A percentile compares a stretch with the other conserved stretches of the same genome.
Evolutionary conservation across 1,284 basidiomycete species (phyloP).

Genomic region (Singerocomus inundabilis): DNA sequence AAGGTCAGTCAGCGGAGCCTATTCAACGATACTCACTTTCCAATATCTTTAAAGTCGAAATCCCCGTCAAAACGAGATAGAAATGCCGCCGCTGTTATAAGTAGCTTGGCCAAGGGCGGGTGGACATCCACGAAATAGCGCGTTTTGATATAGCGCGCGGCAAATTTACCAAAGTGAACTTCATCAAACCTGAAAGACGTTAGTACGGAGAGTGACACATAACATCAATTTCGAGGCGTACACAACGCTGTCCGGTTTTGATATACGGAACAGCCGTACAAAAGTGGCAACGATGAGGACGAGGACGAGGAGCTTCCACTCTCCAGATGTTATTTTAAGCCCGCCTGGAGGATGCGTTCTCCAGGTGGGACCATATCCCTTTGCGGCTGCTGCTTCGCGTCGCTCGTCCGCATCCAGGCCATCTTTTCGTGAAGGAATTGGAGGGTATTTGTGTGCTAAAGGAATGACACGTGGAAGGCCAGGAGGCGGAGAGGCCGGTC

Average conservation of each 20-base stretch:
- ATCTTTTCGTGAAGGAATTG: conserved; percentile 47
- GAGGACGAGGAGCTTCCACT: conserved; percentile 69
- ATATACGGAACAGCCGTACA: conserved; percentile 79
- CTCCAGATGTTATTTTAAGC: conserved; percentile 61
- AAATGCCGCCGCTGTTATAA: conserved; percentile 90
- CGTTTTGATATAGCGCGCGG: conserved; percentile 87
- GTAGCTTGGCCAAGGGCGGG: conserved; percentile 92
- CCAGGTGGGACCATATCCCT: conserved; percentile 57
- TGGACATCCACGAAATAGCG: conserved; percentile 96
- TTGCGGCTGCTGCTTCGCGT: conserved; percentile 64
- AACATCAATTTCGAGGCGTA: conserved; percentile 43
- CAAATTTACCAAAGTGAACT: conserved; percentile 96
- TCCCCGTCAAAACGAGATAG: conserved; percentile 90
- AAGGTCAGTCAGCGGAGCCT: background rate
- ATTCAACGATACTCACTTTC: conserved; percentile 61
- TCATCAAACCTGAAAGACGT: conserved; percentile 80
- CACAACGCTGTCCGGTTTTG: conserved; percentile 86
- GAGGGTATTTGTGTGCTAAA: conserved; percentile 56
- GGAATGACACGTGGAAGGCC: conserved; percentile 40
- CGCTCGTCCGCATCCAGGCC: conserved; percentile 72
- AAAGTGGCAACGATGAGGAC: conserved; percentile 66
- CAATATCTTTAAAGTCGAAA: conserved; percentile 98
- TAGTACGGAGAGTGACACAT: background rate
- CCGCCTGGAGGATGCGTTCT: conserved; percentile 57
- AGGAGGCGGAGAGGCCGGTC: conserved; percentile 64